Evolutionary conservation across 2,329 filamentous ascomycete species (phyloP), one percentile per base, ranked within the genome.

Genomic region (Neofusicoccum parvum): DNA sequence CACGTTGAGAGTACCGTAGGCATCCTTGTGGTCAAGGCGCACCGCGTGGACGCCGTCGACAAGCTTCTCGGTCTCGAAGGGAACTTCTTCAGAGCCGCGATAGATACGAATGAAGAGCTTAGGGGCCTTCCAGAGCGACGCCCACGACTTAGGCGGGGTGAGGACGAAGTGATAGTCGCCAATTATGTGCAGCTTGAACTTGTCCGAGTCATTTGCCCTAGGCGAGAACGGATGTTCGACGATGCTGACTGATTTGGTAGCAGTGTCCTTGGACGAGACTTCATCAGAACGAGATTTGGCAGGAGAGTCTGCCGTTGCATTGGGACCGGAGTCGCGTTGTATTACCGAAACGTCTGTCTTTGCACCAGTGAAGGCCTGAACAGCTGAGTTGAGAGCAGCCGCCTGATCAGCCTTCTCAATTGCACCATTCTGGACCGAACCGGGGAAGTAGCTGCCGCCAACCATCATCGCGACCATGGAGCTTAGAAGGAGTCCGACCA

Each of bases 121-220:
- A 14, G 79, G 77, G 15, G 78, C 77, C 69, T 80, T 84, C 69
- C 79, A 82, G 56, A 76, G 72, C 43, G 74, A 74, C 4, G 74
- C 69, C 65, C 83, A 76, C 27, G 76, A 76, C 37, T 76, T 75
- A 7, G 83, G 82, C 9, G 83, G 81, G 49, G 81, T 81, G 58
- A 87, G 77, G 49, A 85, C 73, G 64, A 87, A 81, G 69, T 86
- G 83, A 54, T 80, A 80, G 67, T 86, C 81, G 5, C 82, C 83
- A 67, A 85, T 79, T n/a, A 82, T 78, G 66, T 85, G 80, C n/a
- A 86, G 76, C 66, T 84, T 81, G 70, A 85, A 86, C 11, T 74
- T 72, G 45, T 79, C 77, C 3, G 75, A 73, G 15, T 77, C 73
- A 20, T 72, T 75, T 12, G 56, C 58, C 58, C 48, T 62, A 9